Percentiles rank a stretch among this genome's conserved stretches.
These are phyloP conservation scores for Aegle marmelos DNA, from an alignment of 345 rosid genomes.

Conservation along the genomic window DNA sequence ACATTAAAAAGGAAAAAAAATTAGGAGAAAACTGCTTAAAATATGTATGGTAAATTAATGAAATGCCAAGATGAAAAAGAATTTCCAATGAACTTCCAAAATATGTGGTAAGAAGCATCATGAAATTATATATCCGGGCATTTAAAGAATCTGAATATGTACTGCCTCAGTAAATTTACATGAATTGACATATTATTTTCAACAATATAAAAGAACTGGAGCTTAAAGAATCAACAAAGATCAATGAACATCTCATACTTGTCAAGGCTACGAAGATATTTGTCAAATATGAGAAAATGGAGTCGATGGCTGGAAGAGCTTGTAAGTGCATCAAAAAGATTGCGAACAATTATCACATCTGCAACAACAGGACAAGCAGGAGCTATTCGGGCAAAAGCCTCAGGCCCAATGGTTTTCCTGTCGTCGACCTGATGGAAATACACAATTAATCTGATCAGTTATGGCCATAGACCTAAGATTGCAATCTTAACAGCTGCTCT, in stretches of 20 bases:
- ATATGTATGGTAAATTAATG: not conserved
- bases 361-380: conserved; percentile 82
- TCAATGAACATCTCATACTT: conserved; percentile 54
- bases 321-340: conserved; percentile 86
- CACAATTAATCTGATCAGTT: not conserved
- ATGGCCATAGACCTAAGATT: not conserved
- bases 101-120: not conserved
- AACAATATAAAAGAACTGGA: not conserved
- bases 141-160: not conserved
- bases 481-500: not conserved
- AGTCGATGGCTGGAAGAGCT: conserved; percentile 63
- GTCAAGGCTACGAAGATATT: conserved; percentile 82
- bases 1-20: not conserved
- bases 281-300: conserved; percentile 87
- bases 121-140: not conserved
- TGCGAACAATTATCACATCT: conserved; percentile 75
- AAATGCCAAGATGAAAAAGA: not conserved
- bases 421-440: conserved; percentile 64
- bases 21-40: not conserved
- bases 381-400: conserved; percentile 90
- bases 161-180: not conserved
- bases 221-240: conserved; percentile 6
- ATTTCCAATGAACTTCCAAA: not conserved
- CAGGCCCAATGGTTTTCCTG: conserved; percentile 69
- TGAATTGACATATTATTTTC: conserved; percentile 1